Percentiles rank a stretch among this genome's conserved stretches.
Conservation (phyloP, 495 filamentous ascomycete species). For the Aspergillus heteromorphus region DNA sequence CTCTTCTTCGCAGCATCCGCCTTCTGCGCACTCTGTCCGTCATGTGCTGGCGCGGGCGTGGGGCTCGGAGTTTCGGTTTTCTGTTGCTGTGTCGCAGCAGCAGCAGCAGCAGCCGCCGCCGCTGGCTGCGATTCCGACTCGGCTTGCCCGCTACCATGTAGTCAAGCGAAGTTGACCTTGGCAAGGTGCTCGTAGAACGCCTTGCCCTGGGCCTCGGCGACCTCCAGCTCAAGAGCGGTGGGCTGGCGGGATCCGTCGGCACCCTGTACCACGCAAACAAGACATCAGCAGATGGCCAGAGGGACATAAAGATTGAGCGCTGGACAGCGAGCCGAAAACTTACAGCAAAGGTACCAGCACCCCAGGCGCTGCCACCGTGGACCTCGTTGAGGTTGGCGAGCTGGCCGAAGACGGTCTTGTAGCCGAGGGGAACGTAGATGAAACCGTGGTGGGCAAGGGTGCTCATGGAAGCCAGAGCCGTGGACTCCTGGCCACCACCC, state of each 20-base stretch:
- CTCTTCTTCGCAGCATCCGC: constrained; percentile 33
- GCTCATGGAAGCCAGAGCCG: constrained; percentile 73
- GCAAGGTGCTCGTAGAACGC: constrained; percentile 75
- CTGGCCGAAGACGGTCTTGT: constrained; percentile 68
- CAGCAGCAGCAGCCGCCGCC: constrained; percentile 18
- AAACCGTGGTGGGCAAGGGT: constrained; percentile 92
- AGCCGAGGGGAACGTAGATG: constrained; percentile 91
- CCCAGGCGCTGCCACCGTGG: constrained; percentile 86
- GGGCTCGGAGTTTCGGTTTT: constrained; percentile 14
- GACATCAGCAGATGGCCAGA: background rate
- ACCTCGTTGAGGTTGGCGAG: constrained; percentile 68
- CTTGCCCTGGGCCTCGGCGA: constrained; percentile 80
- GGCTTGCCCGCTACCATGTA: constrained; percentile 56
- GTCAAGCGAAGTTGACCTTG: constrained; percentile 75
- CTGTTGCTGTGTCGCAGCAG: constrained; percentile 14
- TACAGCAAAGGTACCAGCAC: constrained; percentile 87
- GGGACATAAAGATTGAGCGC: background rate
- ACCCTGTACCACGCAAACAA: constrained; percentile 26
- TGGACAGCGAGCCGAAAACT: constrained; percentile 17
- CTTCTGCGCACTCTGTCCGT: constrained; percentile 22
- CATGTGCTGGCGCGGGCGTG: constrained; percentile 10
- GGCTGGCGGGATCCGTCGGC: constrained; percentile 80
- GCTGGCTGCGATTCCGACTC: constrained; percentile 29
- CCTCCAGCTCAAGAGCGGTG: constrained; percentile 60
- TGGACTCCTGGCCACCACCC: constrained; percentile 93